Evolutionary conservation across 192 early-diverging fungal genomes (phyloP), one percentile per base, ranked within the genome.

Genomic region (Glomus cerebriforme): DNA sequence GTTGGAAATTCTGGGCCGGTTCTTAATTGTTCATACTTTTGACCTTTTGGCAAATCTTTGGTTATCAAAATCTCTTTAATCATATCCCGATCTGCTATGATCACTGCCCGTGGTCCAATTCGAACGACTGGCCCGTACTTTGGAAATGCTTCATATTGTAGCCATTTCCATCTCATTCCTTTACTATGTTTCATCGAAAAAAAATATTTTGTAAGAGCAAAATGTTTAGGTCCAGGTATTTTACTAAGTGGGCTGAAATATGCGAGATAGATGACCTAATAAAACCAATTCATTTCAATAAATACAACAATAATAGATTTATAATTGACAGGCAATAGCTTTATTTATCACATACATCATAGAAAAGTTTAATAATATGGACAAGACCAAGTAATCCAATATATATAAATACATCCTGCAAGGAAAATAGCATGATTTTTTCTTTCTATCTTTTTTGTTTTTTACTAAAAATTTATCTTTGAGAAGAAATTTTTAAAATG

Each of bases 51-150:
- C 1, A 58, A 58, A 31, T 73, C 71, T 37, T 71, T n/a, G n/a
- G 45, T 26, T 12, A 71, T 19, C 19, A 43, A 71, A 26, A 62
- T 62, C n/a, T 62, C 26, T 62, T 27, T 62, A n/a, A 62, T 37
- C 39, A 43, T 43, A 43, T 43, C 39, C 9, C 10, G 39, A 43
- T 43, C 39, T 43, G 39, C 39, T 43, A 43, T 12, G 10, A 43
- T 43, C 12, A 43, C 39, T 43, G 39, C 39, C 10, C 12, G 39
- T 43, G 39, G 39, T 10, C 77, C 58, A n/a, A 83, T 12, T 12
- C 82, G 79, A 15, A 79, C 77, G 12, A 82, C 65, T 2, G 54
- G 79, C 4, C 84, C 84, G 12, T 85, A 85, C 58, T 81, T 62
- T 34, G 73, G 73, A n/a, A 37, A 3, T 8, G 60, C 10, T 19